Percentiles rank a stretch among this genome's conserved stretches.
These are phyloP conservation scores for Colletotrichum trifolii DNA, from an alignment of 2,329 filamentous ascomycete genomes.

Conservation along the genomic window DNA sequence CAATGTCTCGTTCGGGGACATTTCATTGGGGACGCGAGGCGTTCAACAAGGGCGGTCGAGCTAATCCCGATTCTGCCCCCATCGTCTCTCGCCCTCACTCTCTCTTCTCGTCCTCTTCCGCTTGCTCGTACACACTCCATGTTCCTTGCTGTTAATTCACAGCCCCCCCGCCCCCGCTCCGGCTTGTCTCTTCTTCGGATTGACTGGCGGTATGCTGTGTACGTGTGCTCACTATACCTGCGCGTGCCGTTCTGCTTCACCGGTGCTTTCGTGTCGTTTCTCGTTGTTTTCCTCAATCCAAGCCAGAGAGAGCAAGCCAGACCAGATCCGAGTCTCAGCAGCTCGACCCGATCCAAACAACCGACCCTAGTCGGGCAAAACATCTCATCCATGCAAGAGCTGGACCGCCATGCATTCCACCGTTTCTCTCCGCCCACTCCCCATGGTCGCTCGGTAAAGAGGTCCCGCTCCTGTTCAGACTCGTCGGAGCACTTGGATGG, in stretches of 20 bases:
- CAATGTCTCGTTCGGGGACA: slow-evolving; percentile 19
- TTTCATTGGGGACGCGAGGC: slow-evolving; percentile 35
- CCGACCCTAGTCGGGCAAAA: too few relatives aligned
- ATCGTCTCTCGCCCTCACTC: slow-evolving; percentile 12
- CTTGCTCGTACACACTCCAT: too few relatives aligned
- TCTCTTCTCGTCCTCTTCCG: background rate
- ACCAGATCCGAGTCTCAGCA: too few relatives aligned
- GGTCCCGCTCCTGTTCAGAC: too few relatives aligned
- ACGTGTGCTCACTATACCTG: background rate
- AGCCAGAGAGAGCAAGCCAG: too few relatives aligned
- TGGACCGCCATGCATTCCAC: slow-evolving; percentile 7
- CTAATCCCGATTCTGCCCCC: slow-evolving; percentile 7
- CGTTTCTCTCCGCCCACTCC: too few relatives aligned
- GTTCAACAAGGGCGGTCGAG: slow-evolving; percentile 33
- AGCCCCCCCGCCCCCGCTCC: slow-evolving; percentile 2
- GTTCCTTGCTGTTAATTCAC: too few relatives aligned
- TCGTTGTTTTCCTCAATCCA: too few relatives aligned
- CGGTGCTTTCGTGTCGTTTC: too few relatives aligned
- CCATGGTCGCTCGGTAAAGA: too few relatives aligned
- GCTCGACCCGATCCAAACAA: too few relatives aligned
- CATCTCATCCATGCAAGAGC: background rate
- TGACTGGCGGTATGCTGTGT: slow-evolving; percentile 12
- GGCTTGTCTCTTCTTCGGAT: slow-evolving; percentile 20
- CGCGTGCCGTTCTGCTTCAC: background rate
- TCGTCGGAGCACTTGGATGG: background rate